These are phyloP conservation scores for Thamnidium elegans DNA, from an alignment of 192 early-diverging fungal genomes.

Conservation along the genomic window DNA sequence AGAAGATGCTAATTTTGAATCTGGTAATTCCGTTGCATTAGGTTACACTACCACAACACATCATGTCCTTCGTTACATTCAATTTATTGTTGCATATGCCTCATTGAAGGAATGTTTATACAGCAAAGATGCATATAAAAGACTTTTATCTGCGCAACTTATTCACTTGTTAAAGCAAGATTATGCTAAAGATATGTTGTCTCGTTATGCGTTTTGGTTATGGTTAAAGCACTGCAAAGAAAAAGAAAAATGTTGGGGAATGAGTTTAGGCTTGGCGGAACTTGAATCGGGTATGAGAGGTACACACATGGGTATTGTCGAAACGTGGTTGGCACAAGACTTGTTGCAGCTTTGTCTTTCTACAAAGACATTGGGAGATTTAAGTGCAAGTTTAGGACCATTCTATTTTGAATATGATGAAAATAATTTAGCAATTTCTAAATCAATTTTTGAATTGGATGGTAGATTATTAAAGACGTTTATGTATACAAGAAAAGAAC, in stretches of 20 bases:
- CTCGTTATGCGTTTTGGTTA: slow-evolving; percentile 30
- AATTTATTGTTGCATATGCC: slow-evolving; percentile 14
- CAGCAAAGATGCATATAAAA: neutral
- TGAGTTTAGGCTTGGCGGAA: too few relatives aligned
- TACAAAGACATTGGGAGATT: neutral
- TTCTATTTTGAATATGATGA: slow-evolving; percentile 23
- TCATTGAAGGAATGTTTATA: neutral
- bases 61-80: slow-evolving; percentile 11
- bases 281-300: neutral
- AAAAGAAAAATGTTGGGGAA: neutral
- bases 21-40: neutral
- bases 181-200: slow-evolving; percentile 14
- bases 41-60: neutral
- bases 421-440: slow-evolving; percentile 1
- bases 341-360: slow-evolving; percentile 16
- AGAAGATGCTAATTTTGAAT: neutral
- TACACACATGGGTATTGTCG: neutral
- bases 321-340: slow-evolving; percentile 18
- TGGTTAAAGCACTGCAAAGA: neutral
- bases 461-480: slow-evolving; percentile 19
- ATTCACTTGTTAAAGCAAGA: neutral
- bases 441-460: slow-evolving; percentile 22
- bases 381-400: neutral
- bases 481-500: slow-evolving; percentile 4
- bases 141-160: neutral